A percentile compares a stretch with the other conserved stretches of the same genome.
Conservation (phyloP, 1,284 basidiomycete species). For the Fomitopsis schrenkii region DNA sequence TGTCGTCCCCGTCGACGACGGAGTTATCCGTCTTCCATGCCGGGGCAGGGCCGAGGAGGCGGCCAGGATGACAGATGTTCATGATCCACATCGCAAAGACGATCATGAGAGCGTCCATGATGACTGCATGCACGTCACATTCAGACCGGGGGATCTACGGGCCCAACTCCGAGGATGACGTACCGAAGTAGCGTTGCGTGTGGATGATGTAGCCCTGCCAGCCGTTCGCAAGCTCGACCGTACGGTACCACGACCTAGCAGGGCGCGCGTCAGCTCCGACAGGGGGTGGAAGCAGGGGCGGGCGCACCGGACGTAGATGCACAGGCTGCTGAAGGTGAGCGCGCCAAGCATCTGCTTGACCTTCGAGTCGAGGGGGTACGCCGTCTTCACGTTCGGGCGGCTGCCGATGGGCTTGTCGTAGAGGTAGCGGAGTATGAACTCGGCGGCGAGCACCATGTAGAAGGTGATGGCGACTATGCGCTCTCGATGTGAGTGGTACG, state of each 20-base stretch:
- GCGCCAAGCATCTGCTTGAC: constrained; percentile 34
- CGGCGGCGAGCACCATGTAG: constrained; percentile 38
- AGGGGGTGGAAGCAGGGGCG: neutral
- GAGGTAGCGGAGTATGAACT: constrained; percentile 42
- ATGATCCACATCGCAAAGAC: constrained; percentile 2
- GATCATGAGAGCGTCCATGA: constrained; percentile 5
- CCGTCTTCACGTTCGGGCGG: constrained; percentile 3
- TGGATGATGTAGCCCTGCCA: constrained; percentile 50
- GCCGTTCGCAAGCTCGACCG: constrained; percentile 50
- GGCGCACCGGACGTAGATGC: constrained; percentile 37
- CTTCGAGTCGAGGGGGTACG: constrained; percentile 19
- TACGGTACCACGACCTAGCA: constrained; percentile 42
- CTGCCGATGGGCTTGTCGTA: constrained; percentile 33
- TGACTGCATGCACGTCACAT: neutral
- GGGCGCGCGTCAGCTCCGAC: neutral
- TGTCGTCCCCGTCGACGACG: neutral
- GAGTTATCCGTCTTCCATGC: neutral
- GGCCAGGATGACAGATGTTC: constrained; percentile 2
- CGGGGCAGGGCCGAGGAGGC: neutral
- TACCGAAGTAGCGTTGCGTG: constrained; percentile 55
- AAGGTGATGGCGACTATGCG: constrained; percentile 37
- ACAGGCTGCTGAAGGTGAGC: constrained; percentile 33
- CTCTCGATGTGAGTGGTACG: neutral
- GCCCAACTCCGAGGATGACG: neutral
- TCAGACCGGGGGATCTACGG: neutral